Conservation (phyloP, 1,139 yeast genomes). For the Blastobotrys apis region DNA sequence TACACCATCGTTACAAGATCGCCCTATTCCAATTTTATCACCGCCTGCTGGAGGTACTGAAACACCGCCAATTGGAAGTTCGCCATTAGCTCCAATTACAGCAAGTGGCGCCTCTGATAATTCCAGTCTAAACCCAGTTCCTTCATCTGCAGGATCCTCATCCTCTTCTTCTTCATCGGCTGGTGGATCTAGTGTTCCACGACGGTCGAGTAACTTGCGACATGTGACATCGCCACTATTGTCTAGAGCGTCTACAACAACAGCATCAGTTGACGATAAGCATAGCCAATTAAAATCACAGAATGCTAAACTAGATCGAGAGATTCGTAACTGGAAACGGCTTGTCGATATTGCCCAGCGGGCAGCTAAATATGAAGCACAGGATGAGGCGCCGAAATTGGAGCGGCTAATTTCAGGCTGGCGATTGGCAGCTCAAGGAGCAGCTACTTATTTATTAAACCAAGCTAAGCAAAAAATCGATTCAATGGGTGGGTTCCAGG, state of each 20-base stretch:
- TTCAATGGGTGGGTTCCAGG: slow-evolving; percentile 45
- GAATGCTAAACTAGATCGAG: slow-evolving; percentile 29
- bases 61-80: not conserved
- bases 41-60: slow-evolving; percentile 23
- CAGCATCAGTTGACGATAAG: slow-evolving; percentile 10
- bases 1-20: slow-evolving; percentile 31
- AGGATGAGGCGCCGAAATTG: slow-evolving; percentile 29
- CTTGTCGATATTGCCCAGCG: slow-evolving; percentile 35
- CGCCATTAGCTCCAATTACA: slow-evolving; percentile 6
- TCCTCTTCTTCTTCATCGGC: slow-evolving; percentile 5
- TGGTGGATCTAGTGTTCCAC: slow-evolving; percentile 1
- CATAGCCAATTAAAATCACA: not conserved
- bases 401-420: slow-evolving; percentile 39
- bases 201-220: not conserved
- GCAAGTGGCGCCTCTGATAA: slow-evolving; percentile 1
- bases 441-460: slow-evolving; percentile 42
- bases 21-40: slow-evolving; percentile 32
- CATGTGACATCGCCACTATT: slow-evolving; percentile 18
- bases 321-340: slow-evolving; percentile 28
- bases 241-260: not conserved
- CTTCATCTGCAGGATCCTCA: slow-evolving; percentile 1
- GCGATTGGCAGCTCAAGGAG: slow-evolving; percentile 43
- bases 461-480: slow-evolving; percentile 41
- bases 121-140: not conserved
- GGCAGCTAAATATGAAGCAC: slow-evolving; percentile 34